Base-by-base conservation (phyloP, 2,329 filamentous ascomycete genomes). In the Phialophora verrucosa region DNA sequence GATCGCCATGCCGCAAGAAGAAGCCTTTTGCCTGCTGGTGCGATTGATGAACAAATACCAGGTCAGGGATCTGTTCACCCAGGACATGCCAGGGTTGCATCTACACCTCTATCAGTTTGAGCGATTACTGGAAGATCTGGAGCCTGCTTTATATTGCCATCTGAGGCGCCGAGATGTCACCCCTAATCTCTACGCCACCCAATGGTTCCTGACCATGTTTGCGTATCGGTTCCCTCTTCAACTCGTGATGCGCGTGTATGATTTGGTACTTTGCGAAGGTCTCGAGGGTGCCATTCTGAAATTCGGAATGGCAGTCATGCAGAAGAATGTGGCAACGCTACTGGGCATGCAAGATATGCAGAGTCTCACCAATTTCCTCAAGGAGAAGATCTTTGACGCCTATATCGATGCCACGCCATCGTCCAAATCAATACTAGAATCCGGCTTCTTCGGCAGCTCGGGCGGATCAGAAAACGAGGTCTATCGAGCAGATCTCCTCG, bases 141-240 rank as follows among this genome's bases (percentile, higher is more conserved):
- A 99, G 76, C 95, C 96, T 1, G 93, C 93, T 1, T 82, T 99
- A 6, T 97, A 96, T 79, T 97, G 94, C 76, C 95, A 99, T 78
- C 87, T 99, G 63, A 91, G 91, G 74, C 89, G 95, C 65, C 88
- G 91, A 63, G 90, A 92, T 70, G 95, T 99, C 62, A 91, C 91
- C 8, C 91, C 95, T 0, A 92, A 97, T 75, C 84, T 99, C 8
- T 99, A 99, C 76, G 95, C 95, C 53, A 99, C 95, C 0, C 95
- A 99, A 78, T 99, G 95, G 95, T 99, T 99, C 79, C 85, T 99
- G 58, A 99, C 95, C 0, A 84, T 99, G n/a, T 99, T 99, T 76
- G 93, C 94, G 35, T 99, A 99, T 78, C 91, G 96, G 50, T 99
- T 99, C 78, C 95, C 95, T 8, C 84, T 99, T 7, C 95, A 99